Evolutionary conservation across 495 filamentous ascomycete species (phyloP).

Genomic region (Lepidopterella palustris): DNA sequence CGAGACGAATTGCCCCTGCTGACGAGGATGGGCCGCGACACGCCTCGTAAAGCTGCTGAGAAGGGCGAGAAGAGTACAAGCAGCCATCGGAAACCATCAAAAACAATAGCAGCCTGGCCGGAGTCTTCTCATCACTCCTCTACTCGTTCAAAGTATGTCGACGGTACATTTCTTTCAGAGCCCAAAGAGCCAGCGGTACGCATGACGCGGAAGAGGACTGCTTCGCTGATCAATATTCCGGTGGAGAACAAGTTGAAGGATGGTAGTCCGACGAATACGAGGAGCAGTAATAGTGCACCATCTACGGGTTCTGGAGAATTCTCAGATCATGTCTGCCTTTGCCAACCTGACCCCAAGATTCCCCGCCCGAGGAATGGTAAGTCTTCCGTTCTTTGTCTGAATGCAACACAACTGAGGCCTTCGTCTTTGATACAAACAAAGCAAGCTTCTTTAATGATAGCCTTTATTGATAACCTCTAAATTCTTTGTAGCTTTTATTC

Average conservation of each 20-base stretch:
- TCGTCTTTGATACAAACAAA: constrained; percentile 23
- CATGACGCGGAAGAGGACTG: constrained; percentile 27
- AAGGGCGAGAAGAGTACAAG: constrained; percentile 5
- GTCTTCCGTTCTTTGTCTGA: constrained; percentile 37
- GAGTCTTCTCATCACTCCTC: neutral
- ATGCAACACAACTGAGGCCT: neutral
- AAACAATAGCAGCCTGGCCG: neutral
- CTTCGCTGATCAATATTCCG: constrained; percentile 21
- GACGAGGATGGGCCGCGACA: constrained; percentile 10
- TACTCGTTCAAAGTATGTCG: constrained; percentile 3
- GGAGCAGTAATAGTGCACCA: constrained; percentile 19
- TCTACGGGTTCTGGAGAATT: constrained; percentile 18
- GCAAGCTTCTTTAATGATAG: no score
- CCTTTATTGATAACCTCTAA: constrained; percentile 11
- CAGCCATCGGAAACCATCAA: constrained; percentile 9
- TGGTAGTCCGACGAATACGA: constrained; percentile 24
- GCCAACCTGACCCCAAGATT: constrained; percentile 87
- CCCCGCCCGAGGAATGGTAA: constrained; percentile 92
- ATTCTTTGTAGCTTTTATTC: constrained; percentile 74
- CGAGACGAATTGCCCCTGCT: constrained; percentile 13
- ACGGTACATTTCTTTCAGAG: neutral
- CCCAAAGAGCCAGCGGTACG: constrained; percentile 17
- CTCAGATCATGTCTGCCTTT: constrained; percentile 68
- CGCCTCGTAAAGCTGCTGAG: neutral
- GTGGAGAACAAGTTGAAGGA: constrained; percentile 10